Evolutionary conservation across 2,329 filamentous ascomycete genomes (phyloP), one percentile per base, ranked within the genome.

Genomic region (Plectosphaerella plurivora): DNA sequence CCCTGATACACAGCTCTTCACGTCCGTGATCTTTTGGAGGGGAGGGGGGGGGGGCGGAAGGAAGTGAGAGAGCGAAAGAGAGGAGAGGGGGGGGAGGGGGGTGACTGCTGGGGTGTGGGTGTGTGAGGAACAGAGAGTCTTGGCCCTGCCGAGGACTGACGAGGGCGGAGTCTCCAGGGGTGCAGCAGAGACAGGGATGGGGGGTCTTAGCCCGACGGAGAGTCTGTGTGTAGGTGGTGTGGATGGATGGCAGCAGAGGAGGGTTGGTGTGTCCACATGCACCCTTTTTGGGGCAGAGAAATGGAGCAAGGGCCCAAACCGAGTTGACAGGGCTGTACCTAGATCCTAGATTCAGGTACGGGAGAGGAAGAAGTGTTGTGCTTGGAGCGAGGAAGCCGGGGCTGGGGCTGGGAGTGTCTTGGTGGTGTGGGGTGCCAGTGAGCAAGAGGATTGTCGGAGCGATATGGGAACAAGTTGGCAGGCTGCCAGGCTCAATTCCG

Each of bases 1-100:
- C 68, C 68, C 68, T 76, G 73, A 74, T 71, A 76, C 73, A 74
- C 64, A 61, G 62, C 61, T 63, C 62, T 62, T 63, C 60, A 58
- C 59, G 61, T 64, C 63, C 65, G 62, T 65, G 64, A 60, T 59
- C 59, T 60, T 62, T 18, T 36, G 50, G 39, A 25, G 48, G 36
- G 48, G 14, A 49, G 25, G 56, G 60, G 62, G 60, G 63, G 61
- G 28, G 33, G 44, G 11, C 20, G 36, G 28, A 6, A 36, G 20
- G 16, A 44, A 33, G 14, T 24, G 20, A 47, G 18, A 36, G 49
- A 47, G 45, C 12, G 42, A 16, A 45, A 16, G 41, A 37, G 15
- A 41, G 28, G 28, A 36, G 37, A 58, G 56, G 61, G 33, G 28
- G 35, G 28, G 25, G 35, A 20, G 35, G 18, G n/a, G n/a, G n/a